phyloP scores from a whole-genome alignment of 768 basidiomycete genomes.

The Lactarius sp. region DNA sequence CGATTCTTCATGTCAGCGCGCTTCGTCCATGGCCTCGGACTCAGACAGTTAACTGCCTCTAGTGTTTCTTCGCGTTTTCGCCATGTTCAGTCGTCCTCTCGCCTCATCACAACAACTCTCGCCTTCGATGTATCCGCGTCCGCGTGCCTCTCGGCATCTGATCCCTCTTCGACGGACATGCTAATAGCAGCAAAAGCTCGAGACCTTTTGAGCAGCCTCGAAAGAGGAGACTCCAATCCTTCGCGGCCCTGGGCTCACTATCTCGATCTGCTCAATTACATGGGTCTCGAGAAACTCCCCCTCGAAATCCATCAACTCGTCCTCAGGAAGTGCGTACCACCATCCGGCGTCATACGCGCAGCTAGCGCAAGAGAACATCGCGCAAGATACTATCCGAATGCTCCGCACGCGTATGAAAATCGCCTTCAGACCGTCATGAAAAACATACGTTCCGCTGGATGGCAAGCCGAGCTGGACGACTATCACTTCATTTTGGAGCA shows the following conservation, averaged over 20 bases:
- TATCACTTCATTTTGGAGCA: constrained; percentile 72
- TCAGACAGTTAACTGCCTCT: constrained; percentile 11
- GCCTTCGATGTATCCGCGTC: constrained; percentile 2
- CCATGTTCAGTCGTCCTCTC: constrained; percentile 10
- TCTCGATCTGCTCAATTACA: constrained; percentile 46
- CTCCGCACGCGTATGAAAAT: constrained; percentile 55
- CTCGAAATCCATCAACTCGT: constrained; percentile 64
- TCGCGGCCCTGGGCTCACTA: constrained; percentile 64
- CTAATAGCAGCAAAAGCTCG: constrained; percentile 21
- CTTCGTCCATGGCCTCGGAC: constrained; percentile 16
- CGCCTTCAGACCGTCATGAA: constrained; percentile 64
- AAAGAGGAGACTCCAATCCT: constrained; percentile 29
- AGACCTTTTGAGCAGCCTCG: constrained; percentile 22
- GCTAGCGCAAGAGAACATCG: constrained; percentile 41
- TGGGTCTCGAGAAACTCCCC: constrained; percentile 49
- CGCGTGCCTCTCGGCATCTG: neutral
- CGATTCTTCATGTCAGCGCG: constrained; percentile 22
- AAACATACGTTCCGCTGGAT: constrained; percentile 58
- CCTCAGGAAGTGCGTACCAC: constrained; percentile 58
- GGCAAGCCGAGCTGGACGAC: constrained; percentile 48
- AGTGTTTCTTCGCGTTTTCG: neutral
- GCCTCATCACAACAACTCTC: constrained; percentile 2
- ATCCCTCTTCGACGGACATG: constrained; percentile 20
- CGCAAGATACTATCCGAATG: constrained; percentile 34
- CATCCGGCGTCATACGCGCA: constrained; percentile 42